These are phyloP conservation scores for Pyrenophora teres DNA, from an alignment of 2,329 filamentous ascomycete genomes.

Conservation along the genomic window DNA sequence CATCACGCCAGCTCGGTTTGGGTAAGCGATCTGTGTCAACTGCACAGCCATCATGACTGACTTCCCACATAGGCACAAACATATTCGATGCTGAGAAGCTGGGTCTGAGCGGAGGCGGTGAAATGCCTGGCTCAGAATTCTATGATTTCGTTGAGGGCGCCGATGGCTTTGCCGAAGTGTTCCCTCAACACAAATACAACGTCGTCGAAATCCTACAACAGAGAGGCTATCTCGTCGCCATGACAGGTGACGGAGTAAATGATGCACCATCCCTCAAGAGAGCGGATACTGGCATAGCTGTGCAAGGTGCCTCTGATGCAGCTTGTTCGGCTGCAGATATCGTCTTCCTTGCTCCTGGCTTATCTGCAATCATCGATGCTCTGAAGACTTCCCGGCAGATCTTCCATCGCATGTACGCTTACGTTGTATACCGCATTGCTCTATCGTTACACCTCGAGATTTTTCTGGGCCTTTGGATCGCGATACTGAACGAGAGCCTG, in stretches of 20 bases:
- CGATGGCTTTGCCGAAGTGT: constrained; percentile 92
- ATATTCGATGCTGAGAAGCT: constrained; percentile 93
- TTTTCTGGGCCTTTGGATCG: constrained; percentile 90
- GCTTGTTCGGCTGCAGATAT: constrained; percentile 91
- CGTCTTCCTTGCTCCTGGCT: constrained; percentile 88
- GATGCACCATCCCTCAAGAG: constrained; percentile 92
- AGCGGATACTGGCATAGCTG: constrained; percentile 94
- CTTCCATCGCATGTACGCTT: constrained; percentile 96
- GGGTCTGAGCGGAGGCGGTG: constrained; percentile 84
- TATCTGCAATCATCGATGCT: constrained; percentile 90
- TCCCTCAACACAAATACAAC: constrained; percentile 94
- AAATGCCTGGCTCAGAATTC: constrained; percentile 91
- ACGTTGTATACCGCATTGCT: constrained; percentile 93
- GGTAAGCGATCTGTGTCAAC: constrained; percentile 39
- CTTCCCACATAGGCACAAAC: constrained; percentile 65
- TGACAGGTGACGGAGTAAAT: constrained; percentile 97
- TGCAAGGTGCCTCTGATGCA: constrained; percentile 89
- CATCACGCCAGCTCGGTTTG: constrained; percentile 86
- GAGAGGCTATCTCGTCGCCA: constrained; percentile 90
- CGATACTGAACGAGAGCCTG: constrained; percentile 80
- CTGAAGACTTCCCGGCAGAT: constrained; percentile 93
- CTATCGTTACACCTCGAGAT: constrained; percentile 89
- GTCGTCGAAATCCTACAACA: constrained; percentile 93
- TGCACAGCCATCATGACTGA: not conserved
- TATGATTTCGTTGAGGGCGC: constrained; percentile 96